Evolutionary conservation across 2,329 filamentous ascomycete species (phyloP).

Genomic region (Verticillium zaregamsianum): DNA sequence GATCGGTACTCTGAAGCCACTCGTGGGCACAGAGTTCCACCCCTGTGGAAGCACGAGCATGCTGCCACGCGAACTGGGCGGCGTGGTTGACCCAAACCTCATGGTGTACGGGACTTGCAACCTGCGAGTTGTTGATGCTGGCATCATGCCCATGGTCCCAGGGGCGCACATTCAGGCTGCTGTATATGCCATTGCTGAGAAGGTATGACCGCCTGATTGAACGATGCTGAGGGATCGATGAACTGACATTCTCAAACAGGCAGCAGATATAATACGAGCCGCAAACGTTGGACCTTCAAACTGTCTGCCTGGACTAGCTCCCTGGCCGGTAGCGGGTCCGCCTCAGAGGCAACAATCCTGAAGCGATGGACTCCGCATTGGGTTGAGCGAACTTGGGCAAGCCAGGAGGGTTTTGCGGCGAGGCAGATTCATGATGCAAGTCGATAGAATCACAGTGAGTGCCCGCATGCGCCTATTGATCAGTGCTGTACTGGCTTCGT

Average conservation of each 20-base stretch:
- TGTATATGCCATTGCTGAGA: slow-evolving; percentile 50
- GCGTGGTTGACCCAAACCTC: slow-evolving; percentile 38
- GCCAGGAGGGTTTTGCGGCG: too few species aligned
- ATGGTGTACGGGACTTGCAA: slow-evolving; percentile 44
- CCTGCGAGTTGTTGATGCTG: slow-evolving; percentile 45
- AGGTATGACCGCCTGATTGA: slow-evolving; percentile 22
- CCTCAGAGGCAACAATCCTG: neutral
- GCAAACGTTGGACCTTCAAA: slow-evolving; percentile 3
- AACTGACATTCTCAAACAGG: slow-evolving; percentile 21
- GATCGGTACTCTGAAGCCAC: slow-evolving; percentile 4
- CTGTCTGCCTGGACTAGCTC: slow-evolving; percentile 1
- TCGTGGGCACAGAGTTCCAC: slow-evolving; percentile 29
- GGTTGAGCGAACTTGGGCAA: too few species aligned
- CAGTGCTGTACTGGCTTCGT: neutral
- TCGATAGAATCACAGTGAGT: too few species aligned
- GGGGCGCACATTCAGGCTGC: slow-evolving; percentile 46
- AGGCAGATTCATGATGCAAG: neutral
- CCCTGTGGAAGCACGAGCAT: slow-evolving; percentile 42
- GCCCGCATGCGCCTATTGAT: neutral
- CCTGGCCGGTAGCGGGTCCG: neutral
- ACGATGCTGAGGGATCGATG: neutral
- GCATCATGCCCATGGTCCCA: slow-evolving; percentile 43
- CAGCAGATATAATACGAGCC: slow-evolving; percentile 40
- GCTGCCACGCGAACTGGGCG: slow-evolving; percentile 38
- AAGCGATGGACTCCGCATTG: neutral